Base-by-base conservation (phyloP, 1,284 basidiomycete species). In the Marasmius tenuissimus region DNA sequence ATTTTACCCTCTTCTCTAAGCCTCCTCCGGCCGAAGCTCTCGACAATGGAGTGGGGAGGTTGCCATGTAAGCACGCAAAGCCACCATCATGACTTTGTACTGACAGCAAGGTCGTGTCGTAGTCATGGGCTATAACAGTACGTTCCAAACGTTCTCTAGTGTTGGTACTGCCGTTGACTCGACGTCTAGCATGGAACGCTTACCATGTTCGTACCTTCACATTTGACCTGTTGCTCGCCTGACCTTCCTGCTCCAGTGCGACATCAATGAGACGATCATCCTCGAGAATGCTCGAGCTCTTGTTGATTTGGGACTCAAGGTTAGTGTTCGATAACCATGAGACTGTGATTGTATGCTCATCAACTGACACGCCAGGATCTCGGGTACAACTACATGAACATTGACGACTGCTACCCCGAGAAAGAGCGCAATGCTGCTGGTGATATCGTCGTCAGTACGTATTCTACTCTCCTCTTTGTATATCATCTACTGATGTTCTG, bases 391-490 rank as follows among this genome's bases (percentile, higher is more conserved):
- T 75, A 82, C 64, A 71, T 86, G 57, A 86, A 84, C 63, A 68
- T 87, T 48, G 85, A 87, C 62, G 85, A 86, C 61, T 87, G 85
- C 65, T 87, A 84, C 67, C 78, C 84, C 4, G 80, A 84, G 68
- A 84, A 80, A 60, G 70, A 82, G 48, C 75, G 85, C 42, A 82
- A 68, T 59, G 64, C 72, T 6, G 65, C 67, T 14, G 85, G 85
- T 9, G 73, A 81, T 62, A 79, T 86, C 38, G 73, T 85, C 51
- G 82, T 80, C 49, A 72, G 75, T 75, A 35, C 14, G 72, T 67
- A 12, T 57, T 58, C 22, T 55, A 18, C 42, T 39, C 56, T 20
- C 51, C 10, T 33, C n/a, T n/a, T 51, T 53, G 58, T 22, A 58
- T 47, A 40, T 22, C 10, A 22, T 14, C 42, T n/a, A 9, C 58